Base-by-base conservation (phyloP, 306 rosid species). In the Prunus davidiana region DNA sequence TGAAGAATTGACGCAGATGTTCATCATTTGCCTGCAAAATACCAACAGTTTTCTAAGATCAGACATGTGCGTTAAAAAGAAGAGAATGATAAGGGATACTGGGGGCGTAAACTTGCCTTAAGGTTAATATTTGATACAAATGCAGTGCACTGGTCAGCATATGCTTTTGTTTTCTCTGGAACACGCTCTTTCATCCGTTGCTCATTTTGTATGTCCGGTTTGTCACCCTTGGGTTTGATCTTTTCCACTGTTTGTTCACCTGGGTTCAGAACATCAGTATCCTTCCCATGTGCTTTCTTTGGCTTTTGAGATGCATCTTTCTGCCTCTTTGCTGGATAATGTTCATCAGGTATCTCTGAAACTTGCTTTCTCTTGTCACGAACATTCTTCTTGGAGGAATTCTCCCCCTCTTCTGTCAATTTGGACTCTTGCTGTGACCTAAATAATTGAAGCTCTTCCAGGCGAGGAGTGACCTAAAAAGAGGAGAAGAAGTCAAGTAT, bases 111-210 rank as follows among this genome's bases (percentile, higher is more conserved):
- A 76, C 83, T 78, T 87, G 84, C 96, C 92, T 71, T 88, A 16
- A 68, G 76, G 76, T 88, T 68, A 69, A 95, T 79, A 81, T 89
- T 92, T 74, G 99, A 95, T 66, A 92, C 67, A 83, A 90, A 95
- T 30, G 87, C 96, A 74, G 99, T 92, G 84, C 97, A 91, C 80
- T 92, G 93, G 77, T 95, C 97, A 67, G 90, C 77, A 71, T 76
- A 95, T 77, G 80, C 86, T 81, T 81, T 81, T 61, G 68, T 78
- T 83, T 84, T 88, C 71, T 79, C 89, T 2, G 67, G 84, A 74
- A 70, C 46, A 66, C 80, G 72, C 38, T 84, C 85, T 58, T 80
- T 84, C 76, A 54, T 77, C 76, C 67, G 86, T 60, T 84, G 82
- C 72, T 76, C 85, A 67, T 78, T 88, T 80, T n/a, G 68, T 27